Evolutionary conservation across 2,329 filamentous ascomycete species (phyloP).

Genomic region (Tolypocladium amazonense): DNA sequence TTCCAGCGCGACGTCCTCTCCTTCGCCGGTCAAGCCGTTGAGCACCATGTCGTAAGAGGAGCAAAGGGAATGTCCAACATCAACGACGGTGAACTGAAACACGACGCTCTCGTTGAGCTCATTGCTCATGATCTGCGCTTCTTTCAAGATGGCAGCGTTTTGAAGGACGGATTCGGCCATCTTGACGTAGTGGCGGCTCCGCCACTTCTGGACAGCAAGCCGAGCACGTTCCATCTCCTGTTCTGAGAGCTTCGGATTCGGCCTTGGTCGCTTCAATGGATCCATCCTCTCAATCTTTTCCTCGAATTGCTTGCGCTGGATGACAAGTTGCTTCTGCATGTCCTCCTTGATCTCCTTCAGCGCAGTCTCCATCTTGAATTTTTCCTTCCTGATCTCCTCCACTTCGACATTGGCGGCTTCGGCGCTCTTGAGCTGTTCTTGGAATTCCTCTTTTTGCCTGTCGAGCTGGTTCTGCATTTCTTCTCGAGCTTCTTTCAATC

Average conservation of each 20-base stretch:
- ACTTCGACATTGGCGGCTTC: conserved; percentile 69
- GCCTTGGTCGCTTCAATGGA: conserved; percentile 49
- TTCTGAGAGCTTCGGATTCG: conserved; percentile 55
- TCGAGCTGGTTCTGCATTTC: conserved; percentile 78
- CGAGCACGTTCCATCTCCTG: conserved; percentile 63
- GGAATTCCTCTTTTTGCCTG: conserved; percentile 73
- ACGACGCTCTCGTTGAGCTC: conserved; percentile 87
- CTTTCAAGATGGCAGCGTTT: conserved; percentile 78
- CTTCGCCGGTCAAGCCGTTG: conserved; percentile 79
- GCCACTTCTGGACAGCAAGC: conserved; percentile 63
- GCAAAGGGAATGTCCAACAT: conserved; percentile 75
- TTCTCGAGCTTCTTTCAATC: conserved; percentile 62
- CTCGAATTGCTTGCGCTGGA: conserved; percentile 77
- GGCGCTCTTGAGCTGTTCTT: conserved; percentile 64
- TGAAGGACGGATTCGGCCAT: conserved; percentile 91
- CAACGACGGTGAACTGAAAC: conserved; percentile 90
- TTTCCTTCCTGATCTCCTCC: conserved; percentile 75
- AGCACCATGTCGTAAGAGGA: conserved; percentile 96
- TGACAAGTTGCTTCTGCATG: conserved; percentile 76
- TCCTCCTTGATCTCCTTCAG: conserved; percentile 71
- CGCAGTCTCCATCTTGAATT: conserved; percentile 73
- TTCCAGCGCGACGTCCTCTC: conserved; percentile 71
- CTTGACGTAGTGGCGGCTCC: conserved; percentile 72
- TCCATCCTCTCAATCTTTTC: conserved; percentile 70
- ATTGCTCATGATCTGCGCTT: conserved; percentile 96